Percentiles rank a stretch among this genome's conserved stretches.
These are phyloP conservation scores for Termitomyces heimii DNA, from an alignment of 768 basidiomycete genomes.

Conservation along the genomic window DNA sequence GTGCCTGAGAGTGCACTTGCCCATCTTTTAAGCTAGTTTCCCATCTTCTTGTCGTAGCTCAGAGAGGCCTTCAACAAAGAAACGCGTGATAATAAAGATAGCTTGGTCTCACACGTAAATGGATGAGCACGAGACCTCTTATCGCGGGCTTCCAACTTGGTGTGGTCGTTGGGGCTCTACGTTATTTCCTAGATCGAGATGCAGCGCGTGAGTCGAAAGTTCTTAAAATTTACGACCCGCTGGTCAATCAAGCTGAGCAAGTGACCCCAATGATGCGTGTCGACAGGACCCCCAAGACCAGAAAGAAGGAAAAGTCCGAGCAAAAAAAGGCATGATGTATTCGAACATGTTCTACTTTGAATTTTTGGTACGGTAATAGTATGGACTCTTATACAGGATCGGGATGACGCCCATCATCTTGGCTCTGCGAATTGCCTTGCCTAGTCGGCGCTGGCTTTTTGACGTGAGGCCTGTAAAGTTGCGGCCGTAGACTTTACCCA, in stretches of 20 bases:
- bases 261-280: constrained; percentile 9
- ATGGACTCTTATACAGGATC: constrained; percentile 27
- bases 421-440: constrained; percentile 82
- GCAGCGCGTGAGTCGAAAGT: neutral
- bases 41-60: no score
- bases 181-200: constrained; percentile 12
- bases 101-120: constrained; percentile 2
- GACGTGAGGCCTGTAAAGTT: constrained; percentile 66
- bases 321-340: neutral
- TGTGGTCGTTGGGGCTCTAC: neutral
- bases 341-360: constrained; percentile 4
- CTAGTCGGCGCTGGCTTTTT: constrained; percentile 71
- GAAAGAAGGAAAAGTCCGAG: neutral
- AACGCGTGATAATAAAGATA: neutral
- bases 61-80: neutral
- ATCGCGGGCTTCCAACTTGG: neutral
- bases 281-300: constrained; percentile 11
- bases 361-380: neutral
- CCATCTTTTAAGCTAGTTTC: neutral
- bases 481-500: constrained; percentile 79
- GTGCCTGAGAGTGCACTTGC: neutral
- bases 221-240: neutral
- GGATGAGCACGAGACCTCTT: constrained; percentile 10
- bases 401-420: constrained; percentile 90
- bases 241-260: constrained; percentile 3